Evolutionary conservation across 805 yeast genomes (phyloP), one percentile per base, ranked within the genome.

Genomic region (Candida koratica): DNA sequence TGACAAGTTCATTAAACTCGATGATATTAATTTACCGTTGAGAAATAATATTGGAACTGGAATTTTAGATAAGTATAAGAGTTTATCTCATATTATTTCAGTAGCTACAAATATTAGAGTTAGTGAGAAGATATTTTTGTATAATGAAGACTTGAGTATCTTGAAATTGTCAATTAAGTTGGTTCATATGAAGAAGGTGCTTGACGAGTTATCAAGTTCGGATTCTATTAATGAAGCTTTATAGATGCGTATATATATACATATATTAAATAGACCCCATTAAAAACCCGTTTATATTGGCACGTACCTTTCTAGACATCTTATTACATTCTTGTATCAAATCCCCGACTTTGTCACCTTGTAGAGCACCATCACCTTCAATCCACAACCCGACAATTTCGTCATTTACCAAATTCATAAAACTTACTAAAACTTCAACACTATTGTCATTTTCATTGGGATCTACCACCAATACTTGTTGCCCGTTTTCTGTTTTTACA

Each of bases 311-410:
- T 3, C 55, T 50, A 16, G 77, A 63, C 62, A 70, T 64, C 7
- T 43, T 47, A 41, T 59, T 64, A 31, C 84, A 74, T 17, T 61
- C 61, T n/a, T 60, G 61, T 8, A 77, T 48, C 26, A 71, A 53
- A 17, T 56, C 64, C 22, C 48, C 50, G 17, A 63, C 36, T 6
- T 46, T 45, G 10, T 43, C 45, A 13, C 51, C 46, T 3, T 37
- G 32, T 10, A 39, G 20, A 6, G 19, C 28, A n/a, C 29, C 11
- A 6, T 30, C 28, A 34, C 72, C 62, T 52, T 61, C 64, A 28
- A 59, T 51, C 78, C 83, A 72, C 28, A 81, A 52, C 4, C 86
- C 83, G 14, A 79, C 75, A 17, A 83, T 67, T 45, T 76, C 80
- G 43, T 71, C 69, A 37, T 67, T 63, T 44, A 73, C 73, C 51